phyloP scores from a whole-genome alignment of 139 green algal species.

The Chlamydomonas schloesseri region DNA sequence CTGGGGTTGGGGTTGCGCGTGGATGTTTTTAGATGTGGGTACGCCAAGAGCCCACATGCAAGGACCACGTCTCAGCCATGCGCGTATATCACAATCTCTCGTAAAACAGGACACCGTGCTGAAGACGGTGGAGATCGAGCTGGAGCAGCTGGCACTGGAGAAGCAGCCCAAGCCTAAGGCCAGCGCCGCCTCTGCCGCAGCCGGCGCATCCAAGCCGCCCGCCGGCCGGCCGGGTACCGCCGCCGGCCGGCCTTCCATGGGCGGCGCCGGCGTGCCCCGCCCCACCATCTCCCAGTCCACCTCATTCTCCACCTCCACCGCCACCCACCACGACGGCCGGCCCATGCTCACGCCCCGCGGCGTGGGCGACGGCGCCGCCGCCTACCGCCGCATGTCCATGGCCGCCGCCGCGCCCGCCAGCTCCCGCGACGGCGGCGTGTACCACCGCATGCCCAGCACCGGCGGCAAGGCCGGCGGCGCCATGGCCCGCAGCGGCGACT shows the following conservation, averaged over 20 bases:
- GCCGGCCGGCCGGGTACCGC: not conserved
- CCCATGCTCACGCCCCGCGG: not conserved
- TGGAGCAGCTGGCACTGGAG: conserved; percentile 30
- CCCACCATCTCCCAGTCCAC: not conserved
- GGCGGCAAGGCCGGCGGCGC: not conserved
- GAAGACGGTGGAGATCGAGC: conserved; percentile 7
- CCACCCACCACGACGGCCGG: not conserved
- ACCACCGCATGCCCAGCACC: not conserved
- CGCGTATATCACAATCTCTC: too few relatives aligned
- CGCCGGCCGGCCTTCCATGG: too few relatives aligned
- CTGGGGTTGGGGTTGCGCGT: too few relatives aligned
- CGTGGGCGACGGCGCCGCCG: not conserved
- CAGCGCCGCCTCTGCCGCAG: not conserved
- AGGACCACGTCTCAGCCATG: too few relatives aligned
- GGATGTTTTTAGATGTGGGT: too few relatives aligned
- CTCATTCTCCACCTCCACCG: not conserved
- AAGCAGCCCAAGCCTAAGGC: not conserved
- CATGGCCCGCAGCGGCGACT: conserved; percentile 23
- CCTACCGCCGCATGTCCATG: not conserved
- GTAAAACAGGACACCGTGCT: conserved; percentile 22
- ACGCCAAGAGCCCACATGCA: too few relatives aligned
- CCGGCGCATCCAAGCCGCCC: not conserved
- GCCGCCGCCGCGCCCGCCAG: not conserved
- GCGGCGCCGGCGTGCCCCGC: not conserved
- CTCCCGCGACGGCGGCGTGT: not conserved